These are phyloP conservation scores for Tausonia pullulans DNA, from an alignment of 1,284 basidiomycete species.

Conservation along the genomic window DNA sequence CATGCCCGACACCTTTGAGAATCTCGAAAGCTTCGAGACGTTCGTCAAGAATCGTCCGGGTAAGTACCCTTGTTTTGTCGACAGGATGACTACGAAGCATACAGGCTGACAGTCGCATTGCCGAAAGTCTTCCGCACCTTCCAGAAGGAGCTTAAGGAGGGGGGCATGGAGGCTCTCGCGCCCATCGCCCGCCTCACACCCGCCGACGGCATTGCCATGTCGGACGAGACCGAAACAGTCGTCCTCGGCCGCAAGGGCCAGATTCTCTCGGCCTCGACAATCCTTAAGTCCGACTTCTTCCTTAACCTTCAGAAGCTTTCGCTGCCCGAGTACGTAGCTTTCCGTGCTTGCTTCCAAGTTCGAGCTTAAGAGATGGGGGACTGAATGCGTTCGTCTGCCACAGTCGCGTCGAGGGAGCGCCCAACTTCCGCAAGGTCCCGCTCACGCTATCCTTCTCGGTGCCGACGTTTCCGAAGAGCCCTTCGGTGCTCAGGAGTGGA, in stretches of 20 bases:
- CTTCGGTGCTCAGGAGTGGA: slow-evolving; percentile 16
- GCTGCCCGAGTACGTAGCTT: slow-evolving; percentile 61
- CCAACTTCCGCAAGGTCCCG: slow-evolving; percentile 76
- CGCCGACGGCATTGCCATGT: slow-evolving; percentile 64
- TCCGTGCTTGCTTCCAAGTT: background rate
- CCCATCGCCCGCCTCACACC: slow-evolving; percentile 69
- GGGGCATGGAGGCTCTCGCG: slow-evolving; percentile 66
- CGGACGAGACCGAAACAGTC: slow-evolving; percentile 74
- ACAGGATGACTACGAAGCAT: background rate
- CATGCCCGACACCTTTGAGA: slow-evolving; percentile 64
- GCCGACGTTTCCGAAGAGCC: slow-evolving; percentile 1
- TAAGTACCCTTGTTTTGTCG: slow-evolving; percentile 28
- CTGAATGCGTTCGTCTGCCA: background rate
- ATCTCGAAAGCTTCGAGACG: slow-evolving; percentile 63
- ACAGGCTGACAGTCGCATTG: background rate
- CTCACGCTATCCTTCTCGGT: slow-evolving; percentile 44
- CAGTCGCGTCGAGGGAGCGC: slow-evolving; percentile 82
- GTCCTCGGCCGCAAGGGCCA: slow-evolving; percentile 76
- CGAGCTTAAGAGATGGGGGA: background rate
- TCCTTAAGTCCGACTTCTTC: slow-evolving; percentile 97
- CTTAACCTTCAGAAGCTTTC: slow-evolving; percentile 89
- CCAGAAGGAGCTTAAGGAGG: slow-evolving; percentile 75
- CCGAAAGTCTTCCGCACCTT: slow-evolving; percentile 82
- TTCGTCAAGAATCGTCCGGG: slow-evolving; percentile 74
- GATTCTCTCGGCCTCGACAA: slow-evolving; percentile 58